phyloP scores from a whole-genome alignment of 116 monocot genomes.

The Zostera marina region DNA sequence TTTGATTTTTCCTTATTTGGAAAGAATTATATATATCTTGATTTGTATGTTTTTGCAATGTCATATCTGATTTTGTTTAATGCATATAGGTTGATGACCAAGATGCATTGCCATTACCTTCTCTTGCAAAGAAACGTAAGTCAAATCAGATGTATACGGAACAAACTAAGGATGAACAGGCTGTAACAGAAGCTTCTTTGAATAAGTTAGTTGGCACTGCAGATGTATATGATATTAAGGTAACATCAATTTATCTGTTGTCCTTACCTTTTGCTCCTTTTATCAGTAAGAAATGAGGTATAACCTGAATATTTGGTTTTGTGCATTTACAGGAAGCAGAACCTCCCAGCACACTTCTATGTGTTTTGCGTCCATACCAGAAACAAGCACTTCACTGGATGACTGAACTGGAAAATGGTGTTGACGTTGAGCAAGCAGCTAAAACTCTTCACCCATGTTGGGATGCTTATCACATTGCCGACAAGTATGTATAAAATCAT shows the following conservation, averaged over 20 bases:
- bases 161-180: constrained; percentile 63
- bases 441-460: constrained; percentile 87
- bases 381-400: constrained; percentile 89
- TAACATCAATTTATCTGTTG: constrained; percentile 5
- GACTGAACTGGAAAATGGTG: constrained; percentile 67
- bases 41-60: background rate
- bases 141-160: constrained; percentile 31
- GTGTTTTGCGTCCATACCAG: constrained; percentile 59
- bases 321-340: constrained; percentile 48
- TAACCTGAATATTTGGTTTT: background rate
- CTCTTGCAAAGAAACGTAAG: constrained; percentile 33
- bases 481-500: constrained; percentile 27
- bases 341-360: constrained; percentile 38
- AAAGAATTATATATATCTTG: no score
- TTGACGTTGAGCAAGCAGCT: constrained; percentile 37
- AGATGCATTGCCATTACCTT: constrained; percentile 9
- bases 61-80: background rate
- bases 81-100: constrained; percentile 21
- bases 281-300: background rate
- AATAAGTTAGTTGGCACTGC: constrained; percentile 80
- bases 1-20: no score
- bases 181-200: constrained; percentile 53
- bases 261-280: background rate
- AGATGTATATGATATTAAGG: constrained; percentile 51
- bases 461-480: constrained; percentile 56